Base-by-base conservation (phyloP, 805 yeast genomes). In the Spathaspora gorwiae region DNA sequence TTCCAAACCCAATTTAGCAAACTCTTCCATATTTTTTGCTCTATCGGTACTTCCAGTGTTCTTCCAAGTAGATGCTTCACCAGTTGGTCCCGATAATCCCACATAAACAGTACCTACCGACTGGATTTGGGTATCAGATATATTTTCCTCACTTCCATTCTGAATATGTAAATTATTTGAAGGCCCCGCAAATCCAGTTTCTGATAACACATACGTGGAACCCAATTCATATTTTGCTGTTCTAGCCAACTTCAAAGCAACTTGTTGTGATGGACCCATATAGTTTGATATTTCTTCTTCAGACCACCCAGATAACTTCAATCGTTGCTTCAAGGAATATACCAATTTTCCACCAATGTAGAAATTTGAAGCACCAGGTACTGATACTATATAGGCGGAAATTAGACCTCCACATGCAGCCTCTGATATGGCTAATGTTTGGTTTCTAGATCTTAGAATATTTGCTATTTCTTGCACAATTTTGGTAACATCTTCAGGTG, bases 131-230 rank as follows among this genome's bases (percentile, higher is more conserved):
- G 24, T 19, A 19, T 19, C 24, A 29, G 12, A 9, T 11, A 9
- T 29, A 34, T 68, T 70, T 29, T 38, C 39, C 3, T 15, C 27
- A 26, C 35, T 29, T 3, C 46, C 49, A 19, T 64, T 60, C 26
- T 50, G 57, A 43, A 72, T 64, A 55, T 61, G 81, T 59, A 63
- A 60, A 49, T 69, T 73, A 37, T 62, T 65, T 7, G 71, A 68
- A 1, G 95, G 94, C 1, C 95, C 95, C 0, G 96, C 95, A 71
- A 85, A 84, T 1, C 96, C 96, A 1, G 94, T 83, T 61, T 88
- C 96, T 1, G 90, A 83, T 14, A 88, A 70, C 4, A 87, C 89
- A 63, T 81, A 88, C 0, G 90, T 85, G 2, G 90, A 81, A 0
- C 95, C 95, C 52, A 87, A 73, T 59, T 88, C 96, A 48, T 87